phyloP scores from a whole-genome alignment of 176 grass and related monocot species.

The Aegilops longissima region DNA sequence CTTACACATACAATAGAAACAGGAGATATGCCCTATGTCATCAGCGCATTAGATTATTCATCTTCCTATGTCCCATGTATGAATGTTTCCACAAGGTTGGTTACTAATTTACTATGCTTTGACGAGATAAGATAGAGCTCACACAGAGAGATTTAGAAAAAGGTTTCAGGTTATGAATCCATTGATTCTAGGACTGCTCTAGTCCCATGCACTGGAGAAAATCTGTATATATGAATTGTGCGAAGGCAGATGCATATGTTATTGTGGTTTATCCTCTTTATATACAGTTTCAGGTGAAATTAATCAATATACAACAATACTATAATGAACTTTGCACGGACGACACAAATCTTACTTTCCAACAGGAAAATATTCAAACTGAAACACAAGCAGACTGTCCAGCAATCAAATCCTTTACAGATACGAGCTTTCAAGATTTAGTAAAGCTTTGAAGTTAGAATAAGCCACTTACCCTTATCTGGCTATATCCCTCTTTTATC shows the following conservation, averaged over 20 bases:
- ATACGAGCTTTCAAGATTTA: neutral
- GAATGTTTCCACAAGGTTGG: constrained; percentile 3
- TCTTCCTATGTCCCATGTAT: neutral
- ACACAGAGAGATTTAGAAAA: neutral
- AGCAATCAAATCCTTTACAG: neutral
- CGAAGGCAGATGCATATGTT: neutral
- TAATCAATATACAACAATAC: neutral
- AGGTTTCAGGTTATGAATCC: neutral
- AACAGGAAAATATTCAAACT: neutral
- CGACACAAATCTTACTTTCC: neutral
- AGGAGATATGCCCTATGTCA: neutral
- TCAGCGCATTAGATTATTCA: constrained; percentile 17
- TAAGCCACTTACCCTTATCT: constrained; percentile 70
- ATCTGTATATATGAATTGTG: neutral
- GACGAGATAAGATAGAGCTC: neutral
- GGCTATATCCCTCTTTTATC: constrained; percentile 84
- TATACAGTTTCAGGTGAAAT: constrained; percentile 4
- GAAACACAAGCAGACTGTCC: constrained; percentile 2
- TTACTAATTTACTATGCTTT: constrained; percentile 19
- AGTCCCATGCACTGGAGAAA: neutral
- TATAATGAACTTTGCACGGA: neutral
- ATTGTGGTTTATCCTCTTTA: constrained; percentile 2
- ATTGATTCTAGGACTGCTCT: neutral
- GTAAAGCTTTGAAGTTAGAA: constrained; percentile 6
- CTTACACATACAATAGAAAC: neutral